These are phyloP conservation scores for Penicillium olsonii DNA, from an alignment of 2,329 filamentous ascomycete genomes.

Conservation along the genomic window DNA sequence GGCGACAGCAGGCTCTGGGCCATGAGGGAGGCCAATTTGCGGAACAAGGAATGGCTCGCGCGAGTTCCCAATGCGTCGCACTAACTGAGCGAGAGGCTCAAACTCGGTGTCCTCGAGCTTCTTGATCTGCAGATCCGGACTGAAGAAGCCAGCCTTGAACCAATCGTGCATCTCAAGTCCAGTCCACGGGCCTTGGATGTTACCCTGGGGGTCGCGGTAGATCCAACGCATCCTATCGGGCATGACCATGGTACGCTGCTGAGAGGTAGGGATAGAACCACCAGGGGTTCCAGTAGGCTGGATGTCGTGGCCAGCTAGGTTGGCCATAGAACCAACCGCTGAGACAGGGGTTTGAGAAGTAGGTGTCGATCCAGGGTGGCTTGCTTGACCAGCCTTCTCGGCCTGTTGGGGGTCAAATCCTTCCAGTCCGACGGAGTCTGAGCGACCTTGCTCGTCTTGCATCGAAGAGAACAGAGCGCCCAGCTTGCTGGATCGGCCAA, in stretches of 20 bases:
- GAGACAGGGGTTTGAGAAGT: constrained; percentile 40
- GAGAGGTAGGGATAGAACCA: constrained; percentile 66
- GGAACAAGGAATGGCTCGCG: constrained; percentile 96
- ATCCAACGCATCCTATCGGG: constrained; percentile 99
- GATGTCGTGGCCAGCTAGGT: constrained; percentile 33
- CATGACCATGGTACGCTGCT: constrained; percentile 95
- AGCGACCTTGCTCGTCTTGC: constrained; percentile 62
- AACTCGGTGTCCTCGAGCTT: constrained; percentile 93
- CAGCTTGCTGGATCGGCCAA: constrained; percentile 77
- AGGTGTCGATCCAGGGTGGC: constrained; percentile 32
- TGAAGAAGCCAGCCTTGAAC: constrained; percentile 99
- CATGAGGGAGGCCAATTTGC: constrained; percentile 93
- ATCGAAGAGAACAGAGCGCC: constrained; percentile 85
- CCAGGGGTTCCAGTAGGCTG: constrained; percentile 37
- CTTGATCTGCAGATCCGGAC: constrained; percentile 88
- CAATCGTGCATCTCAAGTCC: constrained; percentile 99
- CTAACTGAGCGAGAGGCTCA: constrained; percentile 90
- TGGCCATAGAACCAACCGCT: constrained; percentile 35
- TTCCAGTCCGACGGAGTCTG: constrained; percentile 60
- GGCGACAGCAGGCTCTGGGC: constrained; percentile 61
- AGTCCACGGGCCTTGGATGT: constrained; percentile 91
- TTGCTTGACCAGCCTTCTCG: constrained; percentile 33
- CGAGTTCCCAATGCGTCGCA: constrained; percentile 93
- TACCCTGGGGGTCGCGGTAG: constrained; percentile 90
- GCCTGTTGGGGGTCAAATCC: constrained; percentile 44